These are phyloP conservation scores for Populus ilicifolia DNA, from an alignment of 345 rosid genomes.

Conservation along the genomic window DNA sequence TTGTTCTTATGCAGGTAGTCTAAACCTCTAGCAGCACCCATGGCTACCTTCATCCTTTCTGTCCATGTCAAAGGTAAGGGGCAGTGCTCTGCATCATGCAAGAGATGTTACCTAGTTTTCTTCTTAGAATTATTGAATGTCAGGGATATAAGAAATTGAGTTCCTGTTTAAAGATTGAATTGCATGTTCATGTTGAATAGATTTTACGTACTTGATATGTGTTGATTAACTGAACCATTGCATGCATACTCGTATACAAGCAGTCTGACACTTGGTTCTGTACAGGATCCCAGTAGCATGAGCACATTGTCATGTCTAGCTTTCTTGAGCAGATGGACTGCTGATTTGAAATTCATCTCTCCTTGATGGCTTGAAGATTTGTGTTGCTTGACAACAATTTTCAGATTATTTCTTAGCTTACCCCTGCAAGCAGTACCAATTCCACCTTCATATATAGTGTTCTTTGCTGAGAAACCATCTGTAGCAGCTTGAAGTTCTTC, in stretches of 20 bases:
- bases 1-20: conserved; percentile 34
- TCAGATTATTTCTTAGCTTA: conserved; percentile 20
- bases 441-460: conserved; percentile 16
- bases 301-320: conserved; percentile 30
- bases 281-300: conserved; percentile 35
- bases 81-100: conserved; percentile 27
- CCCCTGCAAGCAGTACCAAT: conserved; percentile 18
- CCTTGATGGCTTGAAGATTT: neutral
- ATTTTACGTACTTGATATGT: conserved; percentile 30
- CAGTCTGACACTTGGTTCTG: conserved; percentile 30
- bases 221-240: conserved; percentile 29
- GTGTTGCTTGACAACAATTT: conserved; percentile 18
- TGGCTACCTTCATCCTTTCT: conserved; percentile 31
- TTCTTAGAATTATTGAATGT: neutral
- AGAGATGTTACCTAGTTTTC: neutral
- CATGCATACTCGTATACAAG: conserved; percentile 35
- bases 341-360: conserved; percentile 17
- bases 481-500: conserved; percentile 34
- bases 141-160: neutral
- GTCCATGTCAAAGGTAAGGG: conserved; percentile 31
- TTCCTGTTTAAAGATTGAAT: neutral
- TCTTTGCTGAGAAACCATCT: conserved; percentile 31
- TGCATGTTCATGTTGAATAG: neutral
- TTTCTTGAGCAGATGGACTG: conserved; percentile 18
- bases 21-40: conserved; percentile 36